Percentiles rank a stretch among this genome's conserved stretches.
phyloP scores from a whole-genome alignment of 2,329 filamentous ascomycete genomes.

The Sphaerulina vaccinii region DNA sequence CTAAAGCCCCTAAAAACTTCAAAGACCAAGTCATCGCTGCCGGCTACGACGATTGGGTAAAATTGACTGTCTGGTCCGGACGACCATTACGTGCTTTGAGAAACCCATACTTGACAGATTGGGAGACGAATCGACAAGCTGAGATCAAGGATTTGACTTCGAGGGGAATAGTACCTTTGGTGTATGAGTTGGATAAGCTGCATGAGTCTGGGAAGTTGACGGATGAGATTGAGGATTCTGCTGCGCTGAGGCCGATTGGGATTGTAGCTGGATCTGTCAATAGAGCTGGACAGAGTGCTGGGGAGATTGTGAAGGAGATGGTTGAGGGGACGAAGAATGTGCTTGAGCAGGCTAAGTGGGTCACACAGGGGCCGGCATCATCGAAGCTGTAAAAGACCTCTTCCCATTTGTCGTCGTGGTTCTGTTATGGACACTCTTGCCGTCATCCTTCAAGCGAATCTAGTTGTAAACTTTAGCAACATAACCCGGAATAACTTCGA shows the following conservation, averaged over 20 bases:
- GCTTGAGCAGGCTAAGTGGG: conserved; percentile 5
- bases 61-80: conserved; percentile 96
- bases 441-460: too few species aligned
- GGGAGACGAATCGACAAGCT: conserved; percentile 81
- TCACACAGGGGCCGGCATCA: neutral
- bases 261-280: conserved; percentile 25
- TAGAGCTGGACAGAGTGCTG: conserved; percentile 22
- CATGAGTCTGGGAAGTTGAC: conserved; percentile 30
- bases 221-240: conserved; percentile 25
- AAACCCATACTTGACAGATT: conserved; percentile 89
- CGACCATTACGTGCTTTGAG: conserved; percentile 87
- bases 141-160: conserved; percentile 89
- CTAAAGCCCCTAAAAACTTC: conserved; percentile 20
- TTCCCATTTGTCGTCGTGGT: too few species aligned
- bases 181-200: conserved; percentile 85
- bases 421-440: too few species aligned
- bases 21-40: conserved; percentile 67
- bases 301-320: conserved; percentile 22
- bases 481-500: conserved; percentile 41
- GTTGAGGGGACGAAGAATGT: conserved; percentile 8
- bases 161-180: conserved; percentile 87
- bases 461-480: conserved; percentile 31
- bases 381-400: conserved; percentile 11
- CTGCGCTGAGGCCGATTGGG: conserved; percentile 40
- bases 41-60: conserved; percentile 88